Conservation (phyloP, 2,329 filamentous ascomycete genomes). For the Zasmidium cellare region DNA sequence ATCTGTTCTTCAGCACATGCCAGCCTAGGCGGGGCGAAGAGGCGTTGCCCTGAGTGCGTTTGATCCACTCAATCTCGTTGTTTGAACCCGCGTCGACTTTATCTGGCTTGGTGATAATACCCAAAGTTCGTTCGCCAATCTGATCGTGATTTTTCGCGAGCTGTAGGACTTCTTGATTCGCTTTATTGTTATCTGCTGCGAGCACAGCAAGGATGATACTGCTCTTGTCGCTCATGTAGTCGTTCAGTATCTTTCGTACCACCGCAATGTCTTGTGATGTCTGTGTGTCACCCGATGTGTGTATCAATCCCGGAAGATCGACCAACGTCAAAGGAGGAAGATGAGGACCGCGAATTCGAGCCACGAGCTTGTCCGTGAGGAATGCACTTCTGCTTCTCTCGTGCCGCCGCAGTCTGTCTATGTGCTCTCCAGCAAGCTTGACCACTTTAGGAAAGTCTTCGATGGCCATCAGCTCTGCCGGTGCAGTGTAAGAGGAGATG, state of each 20-base stretch:
- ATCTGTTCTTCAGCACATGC: constrained; percentile 12
- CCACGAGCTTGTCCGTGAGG: constrained; percentile 18
- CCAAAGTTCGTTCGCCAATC: constrained; percentile 30
- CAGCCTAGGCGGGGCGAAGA: constrained; percentile 1
- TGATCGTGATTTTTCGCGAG: constrained; percentile 37
- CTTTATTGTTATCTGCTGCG: constrained; percentile 43
- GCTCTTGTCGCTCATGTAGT: constrained; percentile 39
- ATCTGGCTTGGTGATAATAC: constrained; percentile 38
- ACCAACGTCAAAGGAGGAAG: constrained; percentile 24
- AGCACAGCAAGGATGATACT: constrained; percentile 46
- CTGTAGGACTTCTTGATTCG: constrained; percentile 45
- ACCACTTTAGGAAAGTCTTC: neutral
- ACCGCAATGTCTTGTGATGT: constrained; percentile 37
- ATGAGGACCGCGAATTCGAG: constrained; percentile 22
- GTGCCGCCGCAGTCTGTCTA: neutral
- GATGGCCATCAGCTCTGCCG: neutral
- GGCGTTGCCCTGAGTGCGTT: neutral
- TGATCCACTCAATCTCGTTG: neutral
- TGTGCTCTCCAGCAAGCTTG: neutral
- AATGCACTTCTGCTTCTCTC: neutral
- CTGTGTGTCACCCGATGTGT: constrained; percentile 29
- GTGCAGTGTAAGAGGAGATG: neutral
- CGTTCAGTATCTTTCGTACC: constrained; percentile 37
- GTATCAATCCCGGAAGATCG: constrained; percentile 28
- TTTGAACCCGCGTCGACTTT: constrained; percentile 22